A percentile compares a stretch with the other conserved stretches of the same genome.
These are phyloP conservation scores for Chrysosporium keratinophilum DNA, from an alignment of 2,329 filamentous ascomycete genomes.

Conservation along the genomic window DNA sequence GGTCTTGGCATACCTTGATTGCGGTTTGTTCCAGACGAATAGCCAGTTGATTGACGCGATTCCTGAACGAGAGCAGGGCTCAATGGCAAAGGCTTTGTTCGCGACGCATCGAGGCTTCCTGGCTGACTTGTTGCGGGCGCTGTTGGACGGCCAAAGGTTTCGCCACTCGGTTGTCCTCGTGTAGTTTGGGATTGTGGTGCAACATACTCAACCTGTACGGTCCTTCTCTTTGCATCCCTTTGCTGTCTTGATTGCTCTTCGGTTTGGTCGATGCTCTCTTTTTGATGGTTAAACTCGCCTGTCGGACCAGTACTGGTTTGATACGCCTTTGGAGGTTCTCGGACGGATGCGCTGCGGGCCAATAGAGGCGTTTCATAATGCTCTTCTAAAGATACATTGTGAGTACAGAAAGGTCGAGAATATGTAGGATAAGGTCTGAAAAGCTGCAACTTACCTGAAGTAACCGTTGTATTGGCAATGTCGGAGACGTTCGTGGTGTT, in stretches of 20 bases:
- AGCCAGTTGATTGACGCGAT: conserved; percentile 8
- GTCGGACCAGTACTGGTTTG: conserved; percentile 24
- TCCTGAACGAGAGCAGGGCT: conserved; percentile 46
- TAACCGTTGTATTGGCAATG: conserved; percentile 67
- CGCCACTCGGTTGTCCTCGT: conserved; percentile 48
- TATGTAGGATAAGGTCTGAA: conserved; percentile 7
- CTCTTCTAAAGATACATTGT: conserved; percentile 33
- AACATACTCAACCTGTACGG: conserved; percentile 96
- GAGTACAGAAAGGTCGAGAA: background rate
- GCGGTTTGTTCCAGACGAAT: conserved; percentile 17
- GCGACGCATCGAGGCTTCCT: conserved; percentile 14
- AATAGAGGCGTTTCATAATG: conserved; percentile 52
- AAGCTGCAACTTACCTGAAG: conserved; percentile 39
- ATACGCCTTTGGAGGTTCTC: conserved; percentile 64
- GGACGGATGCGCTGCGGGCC: conserved; percentile 81
- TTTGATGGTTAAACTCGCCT: conserved; percentile 59
- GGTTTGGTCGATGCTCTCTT: conserved; percentile 61
- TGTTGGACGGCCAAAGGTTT: background rate
- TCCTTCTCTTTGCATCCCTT: conserved; percentile 78
- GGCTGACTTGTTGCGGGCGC: background rate
- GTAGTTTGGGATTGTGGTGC: conserved; percentile 78
- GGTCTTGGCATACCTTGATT: conserved; percentile 31
- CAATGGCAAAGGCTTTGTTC: conserved; percentile 47
- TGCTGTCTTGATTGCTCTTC: conserved; percentile 35
- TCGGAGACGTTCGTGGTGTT: conserved; percentile 79